These are phyloP conservation scores for Primulina eburnea DNA, from an alignment of 257 asterid species.

Conservation along the genomic window DNA sequence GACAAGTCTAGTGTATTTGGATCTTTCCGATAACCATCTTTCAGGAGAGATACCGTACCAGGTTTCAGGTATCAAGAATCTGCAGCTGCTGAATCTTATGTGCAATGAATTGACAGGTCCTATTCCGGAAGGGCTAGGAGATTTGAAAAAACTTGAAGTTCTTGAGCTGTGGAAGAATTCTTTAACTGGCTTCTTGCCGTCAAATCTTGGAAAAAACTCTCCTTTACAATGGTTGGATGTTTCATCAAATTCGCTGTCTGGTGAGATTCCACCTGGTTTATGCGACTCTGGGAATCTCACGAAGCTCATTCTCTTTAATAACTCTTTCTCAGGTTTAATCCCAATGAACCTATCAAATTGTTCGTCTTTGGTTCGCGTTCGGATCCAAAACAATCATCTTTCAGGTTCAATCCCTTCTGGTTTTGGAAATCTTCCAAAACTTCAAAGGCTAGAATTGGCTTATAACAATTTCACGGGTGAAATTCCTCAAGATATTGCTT, in stretches of 20 bases:
- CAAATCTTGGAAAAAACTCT: slow-evolving; percentile 50
- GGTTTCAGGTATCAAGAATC: slow-evolving; percentile 47
- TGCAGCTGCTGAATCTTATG: slow-evolving; percentile 75
- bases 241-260: slow-evolving; percentile 59
- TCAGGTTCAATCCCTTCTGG: slow-evolving; percentile 71
- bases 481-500: slow-evolving; percentile 58
- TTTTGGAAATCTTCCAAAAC: slow-evolving; percentile 58
- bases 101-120: slow-evolving; percentile 53
- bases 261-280: slow-evolving; percentile 61
- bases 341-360: slow-evolving; percentile 61
- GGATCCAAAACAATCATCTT: slow-evolving; percentile 55
- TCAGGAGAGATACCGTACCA: slow-evolving; percentile 61
- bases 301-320: slow-evolving; percentile 71
- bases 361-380: slow-evolving; percentile 60
- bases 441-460: slow-evolving; percentile 61
- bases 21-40: slow-evolving; percentile 57
- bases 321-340: slow-evolving; percentile 64
- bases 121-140: slow-evolving; percentile 49
- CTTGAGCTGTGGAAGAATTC: slow-evolving; percentile 70
- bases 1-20: slow-evolving; percentile 47
- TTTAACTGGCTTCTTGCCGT: slow-evolving; percentile 55
- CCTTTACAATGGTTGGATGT: slow-evolving; percentile 69
- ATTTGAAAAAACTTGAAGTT: slow-evolving; percentile 48
- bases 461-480: slow-evolving; percentile 57
- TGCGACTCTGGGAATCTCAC: slow-evolving; percentile 60